Percentiles rank a stretch among this genome's conserved stretches.
Conservation (phyloP, 1,284 basidiomycete species). For the Microbotryum saponariae region DNA sequence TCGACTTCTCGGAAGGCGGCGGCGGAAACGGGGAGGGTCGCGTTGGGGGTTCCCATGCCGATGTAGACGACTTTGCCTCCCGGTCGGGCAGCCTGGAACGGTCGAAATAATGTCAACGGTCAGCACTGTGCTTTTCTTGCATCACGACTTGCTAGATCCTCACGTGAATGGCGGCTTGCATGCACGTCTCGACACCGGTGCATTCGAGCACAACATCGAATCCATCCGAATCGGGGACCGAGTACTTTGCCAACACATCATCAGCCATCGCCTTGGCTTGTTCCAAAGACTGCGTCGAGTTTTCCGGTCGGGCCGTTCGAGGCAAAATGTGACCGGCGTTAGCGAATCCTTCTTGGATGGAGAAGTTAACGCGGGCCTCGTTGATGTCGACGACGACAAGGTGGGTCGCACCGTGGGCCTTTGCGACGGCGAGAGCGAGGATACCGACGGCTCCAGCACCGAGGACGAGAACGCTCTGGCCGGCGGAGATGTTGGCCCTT, state of each 20-base stretch:
- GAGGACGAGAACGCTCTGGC: constrained; percentile 71
- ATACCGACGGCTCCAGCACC: constrained; percentile 89
- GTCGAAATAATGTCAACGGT: neutral
- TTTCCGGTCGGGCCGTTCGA: constrained; percentile 41
- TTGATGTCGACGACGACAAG: constrained; percentile 45
- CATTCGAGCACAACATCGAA: constrained; percentile 92
- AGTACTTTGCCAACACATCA: constrained; percentile 48
- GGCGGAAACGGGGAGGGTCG: constrained; percentile 69
- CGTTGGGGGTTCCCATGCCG: constrained; percentile 85
- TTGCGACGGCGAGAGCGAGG: constrained; percentile 50
- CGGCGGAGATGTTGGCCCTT: constrained; percentile 55
- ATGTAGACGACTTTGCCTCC: constrained; percentile 86
- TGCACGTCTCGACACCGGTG: constrained; percentile 70
- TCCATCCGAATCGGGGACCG: constrained; percentile 52
- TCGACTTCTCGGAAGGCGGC: constrained; percentile 86
- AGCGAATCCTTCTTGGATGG: constrained; percentile 64
- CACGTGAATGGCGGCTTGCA: constrained; percentile 37
- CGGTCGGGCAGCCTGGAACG: constrained; percentile 59
- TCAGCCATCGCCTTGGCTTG: constrained; percentile 56
- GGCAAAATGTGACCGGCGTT: constrained; percentile 64
- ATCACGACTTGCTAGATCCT: neutral
- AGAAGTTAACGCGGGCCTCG: constrained; percentile 67
- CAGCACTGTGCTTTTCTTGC: no score
- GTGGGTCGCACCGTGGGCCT: constrained; percentile 36
- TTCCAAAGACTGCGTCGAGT: constrained; percentile 52